Evolutionary conservation across 148 eudicot species (phyloP), one percentile per base, ranked within the genome.

Genomic region (Mesembryanthemum crystallinum): DNA sequence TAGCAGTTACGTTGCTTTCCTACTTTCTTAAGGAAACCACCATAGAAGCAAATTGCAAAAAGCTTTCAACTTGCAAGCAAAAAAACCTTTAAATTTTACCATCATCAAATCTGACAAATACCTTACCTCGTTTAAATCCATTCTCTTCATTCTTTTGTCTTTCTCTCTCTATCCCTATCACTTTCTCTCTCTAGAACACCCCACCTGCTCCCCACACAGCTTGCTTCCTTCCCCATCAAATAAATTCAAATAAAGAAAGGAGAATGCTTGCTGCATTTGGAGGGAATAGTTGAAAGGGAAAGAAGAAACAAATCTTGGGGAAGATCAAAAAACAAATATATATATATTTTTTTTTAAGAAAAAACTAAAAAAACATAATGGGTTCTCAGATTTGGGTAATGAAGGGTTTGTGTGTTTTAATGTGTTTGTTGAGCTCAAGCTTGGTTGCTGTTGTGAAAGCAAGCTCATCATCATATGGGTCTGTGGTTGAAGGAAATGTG

Each of bases 401-500:
- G 84, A 12, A 45, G 14, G 79, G 81, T 74, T 60, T 81, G 32
- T 82, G 78, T 72, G 2, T 69, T 32, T 86, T 73, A 81, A 80
- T 80, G 71, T 71, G 57, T 75, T 73, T 84, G 61, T 73, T 73
- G 58, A 72, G 85, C 69, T 83, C 74, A 32, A 73, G 82, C 67
- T 81, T 73, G 47, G 67, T 83, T 68, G 69, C 32, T 82, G 84
- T 73, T 82, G 84, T 73, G 54, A 73, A 45, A 51, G 75, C 79
- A 67, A 68, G 72, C 78, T 69, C 35, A n/a, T n/a, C n/a, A n/a
- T n/a, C n/a, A 66, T 67, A 55, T 78, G 27, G 11, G 6, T 62
- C 32, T 9, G 68, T 67, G 51, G 77, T 70, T 49, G 69, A 74
- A 61, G 95, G 92, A 12, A 71, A 3, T 62, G 91, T 94, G 57